phyloP scores from a whole-genome alignment of 1,284 basidiomycete genomes.

The Pterulicium gracile region DNA sequence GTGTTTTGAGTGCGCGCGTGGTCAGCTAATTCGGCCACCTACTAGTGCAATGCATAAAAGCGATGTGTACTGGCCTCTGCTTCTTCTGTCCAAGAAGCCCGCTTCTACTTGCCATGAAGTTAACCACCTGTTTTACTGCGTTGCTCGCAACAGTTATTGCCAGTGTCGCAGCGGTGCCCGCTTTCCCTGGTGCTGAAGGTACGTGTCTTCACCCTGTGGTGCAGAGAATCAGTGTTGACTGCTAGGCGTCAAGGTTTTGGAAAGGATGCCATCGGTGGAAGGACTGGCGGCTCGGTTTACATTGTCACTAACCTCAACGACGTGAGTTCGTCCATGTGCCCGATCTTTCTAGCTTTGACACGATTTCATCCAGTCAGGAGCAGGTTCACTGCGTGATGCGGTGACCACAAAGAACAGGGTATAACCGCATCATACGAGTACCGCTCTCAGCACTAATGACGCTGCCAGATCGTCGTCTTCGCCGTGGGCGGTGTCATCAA shows the following conservation, averaged over 20 bases:
- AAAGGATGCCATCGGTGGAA: background rate
- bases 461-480: slow-evolving; percentile 21
- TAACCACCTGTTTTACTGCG: background rate
- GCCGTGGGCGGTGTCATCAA: slow-evolving; percentile 24
- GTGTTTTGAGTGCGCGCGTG: no score
- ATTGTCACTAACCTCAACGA: slow-evolving; percentile 1
- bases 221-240: background rate
- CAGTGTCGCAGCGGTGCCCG: background rate
- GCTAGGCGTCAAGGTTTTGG: background rate
- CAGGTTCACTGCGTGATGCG: background rate
- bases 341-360: background rate
- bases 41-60: background rate
- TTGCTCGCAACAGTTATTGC: background rate
- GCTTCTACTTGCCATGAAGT: background rate
- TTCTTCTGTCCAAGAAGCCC: background rate
- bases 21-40: background rate
- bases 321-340: background rate
- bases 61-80: background rate
- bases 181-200: slow-evolving; percentile 1
- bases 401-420: background rate
- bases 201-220: background rate
- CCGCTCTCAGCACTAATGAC: background rate
- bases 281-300: background rate
- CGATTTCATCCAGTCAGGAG: background rate
- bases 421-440: background rate